Conservation (phyloP, 208 protist species). For the Phytomonas francai region DNA sequence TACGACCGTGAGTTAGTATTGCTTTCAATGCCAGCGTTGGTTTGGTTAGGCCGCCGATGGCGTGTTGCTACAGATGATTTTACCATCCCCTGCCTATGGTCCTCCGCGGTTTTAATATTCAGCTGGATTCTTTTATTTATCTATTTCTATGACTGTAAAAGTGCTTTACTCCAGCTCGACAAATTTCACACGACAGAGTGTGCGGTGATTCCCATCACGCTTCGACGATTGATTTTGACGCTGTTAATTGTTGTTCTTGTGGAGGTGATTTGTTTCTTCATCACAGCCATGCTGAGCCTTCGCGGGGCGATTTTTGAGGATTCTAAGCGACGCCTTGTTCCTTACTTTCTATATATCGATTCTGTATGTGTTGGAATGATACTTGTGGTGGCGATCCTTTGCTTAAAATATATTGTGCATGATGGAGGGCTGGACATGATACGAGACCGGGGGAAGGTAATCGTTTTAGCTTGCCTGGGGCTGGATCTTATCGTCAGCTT, state of each 20-base stretch:
- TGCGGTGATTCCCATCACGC: background rate
- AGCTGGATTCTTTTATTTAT: slow-evolving; percentile 16
- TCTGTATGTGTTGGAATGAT: slow-evolving; percentile 14
- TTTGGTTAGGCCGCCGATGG: slow-evolving; percentile 70
- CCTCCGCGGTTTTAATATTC: slow-evolving; percentile 22
- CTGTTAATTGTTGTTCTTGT: slow-evolving; percentile 8
- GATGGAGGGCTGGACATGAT: slow-evolving; percentile 23
- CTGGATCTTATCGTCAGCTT: slow-evolving; percentile 19
- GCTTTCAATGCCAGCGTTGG: slow-evolving; percentile 53
- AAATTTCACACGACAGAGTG: background rate
- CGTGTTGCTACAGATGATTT: slow-evolving; percentile 71
- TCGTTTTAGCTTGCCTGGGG: slow-evolving; percentile 28
- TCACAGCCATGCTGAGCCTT: slow-evolving; percentile 31
- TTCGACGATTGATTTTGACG: background rate
- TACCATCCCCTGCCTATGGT: slow-evolving; percentile 44
- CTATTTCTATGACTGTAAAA: slow-evolving; percentile 8
- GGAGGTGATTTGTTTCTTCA: slow-evolving; percentile 25
- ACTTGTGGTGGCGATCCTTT: slow-evolving; percentile 22
- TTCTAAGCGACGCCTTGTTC: slow-evolving; percentile 45
- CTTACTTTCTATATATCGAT: slow-evolving; percentile 48
- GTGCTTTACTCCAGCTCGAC: background rate
- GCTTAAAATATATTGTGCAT: slow-evolving; percentile 31
- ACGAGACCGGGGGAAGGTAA: slow-evolving; percentile 6
- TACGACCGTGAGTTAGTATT: background rate
- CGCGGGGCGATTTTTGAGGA: slow-evolving; percentile 64